Conservation (phyloP, 2,329 filamentous ascomycete species). For the Hirsutella minnesotensis region DNA sequence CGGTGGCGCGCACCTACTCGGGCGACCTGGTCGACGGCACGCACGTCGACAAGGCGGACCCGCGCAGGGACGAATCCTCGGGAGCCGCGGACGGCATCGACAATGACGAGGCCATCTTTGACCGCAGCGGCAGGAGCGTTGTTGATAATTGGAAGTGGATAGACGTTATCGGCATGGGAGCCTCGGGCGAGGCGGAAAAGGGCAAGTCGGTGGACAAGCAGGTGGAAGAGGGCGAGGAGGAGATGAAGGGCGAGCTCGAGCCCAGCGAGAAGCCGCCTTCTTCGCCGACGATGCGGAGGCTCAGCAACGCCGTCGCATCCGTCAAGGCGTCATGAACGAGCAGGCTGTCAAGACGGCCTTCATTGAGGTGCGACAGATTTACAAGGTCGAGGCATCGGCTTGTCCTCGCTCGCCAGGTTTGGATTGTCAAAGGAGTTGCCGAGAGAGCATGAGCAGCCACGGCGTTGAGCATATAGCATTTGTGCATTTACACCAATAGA, state of each 20-base stretch:
- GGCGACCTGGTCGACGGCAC: constrained; percentile 38
- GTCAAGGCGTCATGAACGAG: neutral
- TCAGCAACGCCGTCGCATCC: constrained; percentile 4
- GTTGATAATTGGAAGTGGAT: constrained; percentile 42
- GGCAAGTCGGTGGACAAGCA: constrained; percentile 18
- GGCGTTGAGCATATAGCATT: too few species aligned
- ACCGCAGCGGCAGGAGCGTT: constrained; percentile 23
- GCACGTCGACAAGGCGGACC: constrained; percentile 23
- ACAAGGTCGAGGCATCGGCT: too few species aligned
- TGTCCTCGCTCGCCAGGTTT: too few species aligned
- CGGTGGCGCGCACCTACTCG: constrained; percentile 36
- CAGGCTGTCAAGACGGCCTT: too few species aligned
- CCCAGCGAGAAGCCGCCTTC: constrained; percentile 13
- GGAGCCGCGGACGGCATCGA: constrained; percentile 22
- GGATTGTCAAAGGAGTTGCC: too few species aligned
- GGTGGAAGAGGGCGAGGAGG: constrained; percentile 21
- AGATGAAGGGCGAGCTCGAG: constrained; percentile 23
- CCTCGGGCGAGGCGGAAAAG: constrained; percentile 13
- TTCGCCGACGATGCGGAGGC: neutral
- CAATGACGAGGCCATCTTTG: constrained; percentile 40
- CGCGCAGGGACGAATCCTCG: constrained; percentile 4
- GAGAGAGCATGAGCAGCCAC: too few species aligned
- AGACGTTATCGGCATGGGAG: constrained; percentile 37
- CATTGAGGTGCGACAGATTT: too few species aligned
- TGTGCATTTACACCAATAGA: too few species aligned